These are phyloP conservation scores for Endotrypanum monterogeii DNA, from an alignment of 208 protist genomes.

Conservation along the genomic window DNA sequence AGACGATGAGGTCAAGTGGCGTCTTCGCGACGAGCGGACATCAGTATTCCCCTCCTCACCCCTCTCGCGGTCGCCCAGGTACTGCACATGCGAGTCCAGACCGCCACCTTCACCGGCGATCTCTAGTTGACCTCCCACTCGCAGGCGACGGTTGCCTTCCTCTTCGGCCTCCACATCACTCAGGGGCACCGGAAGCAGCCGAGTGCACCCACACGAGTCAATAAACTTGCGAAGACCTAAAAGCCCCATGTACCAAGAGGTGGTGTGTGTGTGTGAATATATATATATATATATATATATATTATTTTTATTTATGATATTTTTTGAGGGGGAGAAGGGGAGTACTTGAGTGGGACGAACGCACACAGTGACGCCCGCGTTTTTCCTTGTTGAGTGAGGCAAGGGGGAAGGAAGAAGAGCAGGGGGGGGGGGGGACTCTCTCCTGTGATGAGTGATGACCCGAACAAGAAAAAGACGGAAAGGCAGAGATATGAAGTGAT, in stretches of 20 bases:
- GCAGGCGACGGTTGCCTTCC: constrained; percentile 29
- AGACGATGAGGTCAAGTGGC: constrained; percentile 19
- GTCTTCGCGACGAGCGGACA: neutral
- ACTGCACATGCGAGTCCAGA: neutral
- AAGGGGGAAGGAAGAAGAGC: neutral
- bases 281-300: neutral
- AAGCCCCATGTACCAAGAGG: constrained; percentile 56
- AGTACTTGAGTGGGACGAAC: neutral
- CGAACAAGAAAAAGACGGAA: no score
- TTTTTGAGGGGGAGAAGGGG: neutral
- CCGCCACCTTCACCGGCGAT: neutral
- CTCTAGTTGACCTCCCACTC: constrained; percentile 11
- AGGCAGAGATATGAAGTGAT: neutral
- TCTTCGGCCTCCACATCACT: constrained; percentile 48
- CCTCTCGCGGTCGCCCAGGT: neutral
- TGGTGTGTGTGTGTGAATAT: neutral
- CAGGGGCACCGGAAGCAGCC: constrained; percentile 56
- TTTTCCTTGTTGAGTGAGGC: neutral
- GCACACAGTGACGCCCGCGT: neutral
- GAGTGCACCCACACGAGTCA: constrained; percentile 70
- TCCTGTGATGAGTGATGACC: neutral
- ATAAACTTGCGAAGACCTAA: constrained; percentile 85
- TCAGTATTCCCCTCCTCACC: neutral
- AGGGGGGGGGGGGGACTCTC: no score
- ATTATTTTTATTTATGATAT: neutral